Percentiles rank a stretch among this genome's conserved stretches.
These are phyloP conservation scores for Trypanosoma melophagium DNA, from an alignment of 208 protist species.

Conservation along the genomic window DNA sequence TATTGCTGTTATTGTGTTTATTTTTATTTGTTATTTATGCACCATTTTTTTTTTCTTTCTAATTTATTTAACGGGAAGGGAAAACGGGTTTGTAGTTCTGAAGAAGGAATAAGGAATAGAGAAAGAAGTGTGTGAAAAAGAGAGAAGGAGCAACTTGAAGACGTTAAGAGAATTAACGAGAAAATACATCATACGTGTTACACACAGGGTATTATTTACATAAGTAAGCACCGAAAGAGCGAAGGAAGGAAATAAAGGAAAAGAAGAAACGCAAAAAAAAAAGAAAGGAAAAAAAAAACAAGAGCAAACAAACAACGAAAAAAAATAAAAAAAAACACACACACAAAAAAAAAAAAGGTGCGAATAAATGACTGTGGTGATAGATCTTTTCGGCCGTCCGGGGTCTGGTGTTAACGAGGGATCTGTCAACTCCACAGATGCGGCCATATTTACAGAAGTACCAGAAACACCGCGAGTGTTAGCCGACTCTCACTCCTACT, in stretches of 20 bases:
- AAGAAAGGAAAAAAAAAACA: conserved; percentile 1
- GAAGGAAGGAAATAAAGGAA: neutral
- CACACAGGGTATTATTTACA: neutral
- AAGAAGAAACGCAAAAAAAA: too few species aligned
- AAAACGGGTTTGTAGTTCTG: too few species aligned
- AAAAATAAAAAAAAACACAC: neutral
- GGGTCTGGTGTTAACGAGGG: conserved; percentile 29
- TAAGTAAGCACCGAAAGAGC: neutral
- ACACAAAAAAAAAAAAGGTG: neutral
- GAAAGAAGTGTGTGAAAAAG: too few species aligned
- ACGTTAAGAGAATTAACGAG: too few species aligned
- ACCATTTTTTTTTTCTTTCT: too few species aligned
- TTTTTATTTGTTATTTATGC: conserved; percentile 8
- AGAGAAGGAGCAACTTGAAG: too few species aligned
- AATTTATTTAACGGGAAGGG: too few species aligned
- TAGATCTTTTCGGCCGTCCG: conserved; percentile 45
- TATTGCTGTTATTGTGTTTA: neutral
- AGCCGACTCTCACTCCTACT: conserved; percentile 70
- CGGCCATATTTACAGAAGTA: conserved; percentile 63
- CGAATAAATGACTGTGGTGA: conserved; percentile 16
- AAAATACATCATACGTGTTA: too few species aligned
- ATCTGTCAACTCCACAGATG: conserved; percentile 48
- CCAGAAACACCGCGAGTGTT: conserved; percentile 56
- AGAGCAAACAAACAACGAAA: neutral
- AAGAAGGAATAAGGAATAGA: too few species aligned